Evolutionary conservation across 192 early-diverging fungal genomes (phyloP).

Genomic region (Mycoemilia scoparia): DNA sequence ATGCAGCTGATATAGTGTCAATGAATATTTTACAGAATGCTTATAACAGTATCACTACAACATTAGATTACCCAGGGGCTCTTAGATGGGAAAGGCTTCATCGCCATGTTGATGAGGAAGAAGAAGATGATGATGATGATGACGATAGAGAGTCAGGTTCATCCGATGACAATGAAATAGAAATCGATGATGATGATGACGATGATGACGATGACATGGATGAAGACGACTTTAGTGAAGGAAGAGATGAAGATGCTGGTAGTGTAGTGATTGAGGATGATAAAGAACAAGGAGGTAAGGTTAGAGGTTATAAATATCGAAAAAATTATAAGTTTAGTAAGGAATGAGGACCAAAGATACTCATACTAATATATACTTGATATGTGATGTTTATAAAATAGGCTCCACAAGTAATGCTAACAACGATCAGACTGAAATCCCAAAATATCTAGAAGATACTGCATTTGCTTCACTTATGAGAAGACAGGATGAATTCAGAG

Average conservation of each 20-base stretch:
- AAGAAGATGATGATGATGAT: slow-evolving; percentile 3
- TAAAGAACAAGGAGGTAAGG: too few species aligned
- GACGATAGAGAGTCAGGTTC: slow-evolving; percentile 2
- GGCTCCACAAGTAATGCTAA: slow-evolving; percentile 2
- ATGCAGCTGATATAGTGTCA: too few species aligned
- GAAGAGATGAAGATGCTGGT: slow-evolving; percentile 2
- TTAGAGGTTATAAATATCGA: neutral
- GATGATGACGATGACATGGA: slow-evolving; percentile 3
- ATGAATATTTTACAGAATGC: too few species aligned
- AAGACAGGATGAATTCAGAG: neutral
- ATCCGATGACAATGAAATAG: slow-evolving; percentile 1
- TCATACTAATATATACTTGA: neutral
- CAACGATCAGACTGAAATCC: slow-evolving; percentile 8
- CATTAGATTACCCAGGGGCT: too few species aligned
- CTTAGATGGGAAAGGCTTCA: too few species aligned
- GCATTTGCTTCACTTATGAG: slow-evolving; percentile 12
- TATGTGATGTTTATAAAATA: neutral
- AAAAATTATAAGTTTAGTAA: slow-evolving; percentile 4
- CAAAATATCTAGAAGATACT: slow-evolving; percentile 19
- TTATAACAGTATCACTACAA: too few species aligned
- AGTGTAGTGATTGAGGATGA: slow-evolving; percentile 2
- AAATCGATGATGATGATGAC: neutral
- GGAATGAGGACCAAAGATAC: slow-evolving; percentile 7
- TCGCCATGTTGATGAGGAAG: slow-evolving; percentile 2
- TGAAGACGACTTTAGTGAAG: slow-evolving; percentile 2